Percentiles rank a stretch among this genome's conserved stretches.
phyloP scores from a whole-genome alignment of 306 rosid species.

The Coriaria nepalensis region DNA sequence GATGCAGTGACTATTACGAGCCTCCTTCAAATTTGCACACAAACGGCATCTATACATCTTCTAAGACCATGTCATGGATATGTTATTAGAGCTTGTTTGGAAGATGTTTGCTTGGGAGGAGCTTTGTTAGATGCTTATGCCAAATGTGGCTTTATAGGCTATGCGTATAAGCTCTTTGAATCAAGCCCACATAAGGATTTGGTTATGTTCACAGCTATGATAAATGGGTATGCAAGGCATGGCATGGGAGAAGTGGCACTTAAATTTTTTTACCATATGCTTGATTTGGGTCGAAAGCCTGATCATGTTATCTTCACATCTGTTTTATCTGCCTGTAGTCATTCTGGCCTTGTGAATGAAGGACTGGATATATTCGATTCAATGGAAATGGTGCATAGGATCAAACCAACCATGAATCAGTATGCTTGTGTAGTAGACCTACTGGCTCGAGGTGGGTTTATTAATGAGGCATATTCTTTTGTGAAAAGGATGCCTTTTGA shows the following conservation, averaged over 20 bases:
- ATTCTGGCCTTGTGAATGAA: conserved; percentile 58
- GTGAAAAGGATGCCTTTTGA: conserved; percentile 46
- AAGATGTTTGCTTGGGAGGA: conserved; percentile 46
- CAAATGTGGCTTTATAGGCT: conserved; percentile 54
- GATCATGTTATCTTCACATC: conserved; percentile 62
- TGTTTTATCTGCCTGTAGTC: conserved; percentile 78
- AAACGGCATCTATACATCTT: conserved; percentile 53
- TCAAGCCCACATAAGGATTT: conserved; percentile 52
- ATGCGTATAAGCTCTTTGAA: conserved; percentile 46
- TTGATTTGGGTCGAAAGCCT: conserved; percentile 47
- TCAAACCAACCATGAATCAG: conserved; percentile 77
- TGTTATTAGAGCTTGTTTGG: conserved; percentile 45
- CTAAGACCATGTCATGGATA: conserved; percentile 69
- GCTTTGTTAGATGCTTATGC: conserved; percentile 75
- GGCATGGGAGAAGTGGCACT: conserved; percentile 76
- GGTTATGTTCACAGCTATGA: conserved; percentile 80
- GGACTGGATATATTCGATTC: conserved; percentile 67
- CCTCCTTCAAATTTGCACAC: conserved; percentile 57
- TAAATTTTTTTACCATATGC: conserved; percentile 43
- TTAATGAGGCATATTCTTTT: conserved; percentile 56
- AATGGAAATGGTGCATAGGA: conserved; percentile 42
- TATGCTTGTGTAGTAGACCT: conserved; percentile 78
- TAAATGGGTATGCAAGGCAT: conserved; percentile 74
- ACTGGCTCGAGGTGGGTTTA: conserved; percentile 57
- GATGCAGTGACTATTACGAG: conserved; percentile 68